A percentile compares a stretch with the other conserved stretches of the same genome.
phyloP scores from a whole-genome alignment of 2,329 filamentous ascomycete genomes.

The Fusarium albidum region DNA sequence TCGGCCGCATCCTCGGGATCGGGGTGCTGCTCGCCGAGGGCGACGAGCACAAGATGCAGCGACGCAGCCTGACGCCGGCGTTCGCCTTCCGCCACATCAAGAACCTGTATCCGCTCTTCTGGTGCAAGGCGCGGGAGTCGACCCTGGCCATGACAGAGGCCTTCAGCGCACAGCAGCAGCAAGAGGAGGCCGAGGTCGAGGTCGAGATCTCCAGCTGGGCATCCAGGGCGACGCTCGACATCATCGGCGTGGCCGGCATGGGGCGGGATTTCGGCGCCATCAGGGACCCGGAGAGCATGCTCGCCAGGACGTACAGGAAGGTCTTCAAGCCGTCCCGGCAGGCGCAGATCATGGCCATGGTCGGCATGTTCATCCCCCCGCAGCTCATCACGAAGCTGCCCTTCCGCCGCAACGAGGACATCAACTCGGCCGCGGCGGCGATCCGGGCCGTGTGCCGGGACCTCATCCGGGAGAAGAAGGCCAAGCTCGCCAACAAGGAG shows the following conservation, averaged over 20 bases:
- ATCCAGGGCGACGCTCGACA: slow-evolving; percentile 75
- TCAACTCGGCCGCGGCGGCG: slow-evolving; percentile 61
- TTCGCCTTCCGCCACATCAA: slow-evolving; percentile 90
- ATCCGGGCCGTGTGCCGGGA: slow-evolving; percentile 73
- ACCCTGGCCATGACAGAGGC: slow-evolving; percentile 65
- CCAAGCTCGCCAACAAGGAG: slow-evolving; percentile 55
- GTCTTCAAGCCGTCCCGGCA: slow-evolving; percentile 63
- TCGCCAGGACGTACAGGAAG: slow-evolving; percentile 64
- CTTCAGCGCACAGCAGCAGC: slow-evolving; percentile 42
- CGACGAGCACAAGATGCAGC: slow-evolving; percentile 85
- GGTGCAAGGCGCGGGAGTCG: slow-evolving; percentile 76
- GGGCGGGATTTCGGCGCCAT: slow-evolving; percentile 76
- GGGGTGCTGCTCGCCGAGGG: slow-evolving; percentile 85
- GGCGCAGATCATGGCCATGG: slow-evolving; percentile 63
- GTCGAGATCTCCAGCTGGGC: slow-evolving; percentile 70
- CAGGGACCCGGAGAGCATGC: slow-evolving; percentile 63
- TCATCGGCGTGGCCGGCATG: slow-evolving; percentile 77
- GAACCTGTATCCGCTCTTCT: slow-evolving; percentile 84
- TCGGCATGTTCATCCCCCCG: slow-evolving; percentile 69
- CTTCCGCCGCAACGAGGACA: slow-evolving; percentile 72
- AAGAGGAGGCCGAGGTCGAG: too few relatives aligned
- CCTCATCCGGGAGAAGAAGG: slow-evolving; percentile 76
- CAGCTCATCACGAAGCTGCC: slow-evolving; percentile 72
- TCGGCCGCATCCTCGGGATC: slow-evolving; percentile 72
- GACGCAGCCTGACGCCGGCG: slow-evolving; percentile 81